Evolutionary conservation across 2,329 filamentous ascomycete species (phyloP).

Genomic region (Nemania bipapillata): DNA sequence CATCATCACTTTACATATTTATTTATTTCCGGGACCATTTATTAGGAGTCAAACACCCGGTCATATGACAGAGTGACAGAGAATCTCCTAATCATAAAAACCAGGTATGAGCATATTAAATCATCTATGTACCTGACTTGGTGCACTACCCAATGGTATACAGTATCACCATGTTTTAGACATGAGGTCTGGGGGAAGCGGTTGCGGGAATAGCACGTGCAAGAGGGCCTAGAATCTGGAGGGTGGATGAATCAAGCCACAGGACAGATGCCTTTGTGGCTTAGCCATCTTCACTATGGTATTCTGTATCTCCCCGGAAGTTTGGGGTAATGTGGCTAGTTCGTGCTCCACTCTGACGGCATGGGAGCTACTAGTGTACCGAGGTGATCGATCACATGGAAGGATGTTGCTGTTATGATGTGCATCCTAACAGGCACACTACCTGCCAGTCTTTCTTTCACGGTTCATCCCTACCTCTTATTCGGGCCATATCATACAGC

Average conservation of each 20-base stretch:
- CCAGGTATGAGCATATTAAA: too few relatives aligned
- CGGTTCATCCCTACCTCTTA: constrained; percentile 2
- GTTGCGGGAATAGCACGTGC: constrained; percentile 21
- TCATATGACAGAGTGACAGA: background rate
- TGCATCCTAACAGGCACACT: background rate
- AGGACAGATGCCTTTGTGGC: background rate
- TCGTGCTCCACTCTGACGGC: constrained; percentile 10
- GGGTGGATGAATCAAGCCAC: constrained; percentile 28
- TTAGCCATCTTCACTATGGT: background rate
- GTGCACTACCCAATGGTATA: too few relatives aligned
- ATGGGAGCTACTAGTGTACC: constrained; percentile 25
- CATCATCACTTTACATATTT: background rate
- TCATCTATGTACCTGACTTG: too few relatives aligned
- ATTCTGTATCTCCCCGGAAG: background rate
- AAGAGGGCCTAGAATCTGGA: constrained; percentile 3
- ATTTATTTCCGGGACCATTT: background rate
- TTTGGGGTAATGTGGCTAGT: constrained; percentile 32
- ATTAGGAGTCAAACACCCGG: background rate
- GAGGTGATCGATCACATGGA: constrained; percentile 39
- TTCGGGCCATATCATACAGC: background rate
- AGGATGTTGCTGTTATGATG: constrained; percentile 18
- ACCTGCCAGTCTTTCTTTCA: background rate
- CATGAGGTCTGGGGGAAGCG: background rate
- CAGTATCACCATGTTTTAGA: too few relatives aligned
- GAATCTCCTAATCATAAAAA: too few relatives aligned